Evolutionary conservation across 306 rosid species (phyloP).

Genomic region (Lotus japonicus): DNA sequence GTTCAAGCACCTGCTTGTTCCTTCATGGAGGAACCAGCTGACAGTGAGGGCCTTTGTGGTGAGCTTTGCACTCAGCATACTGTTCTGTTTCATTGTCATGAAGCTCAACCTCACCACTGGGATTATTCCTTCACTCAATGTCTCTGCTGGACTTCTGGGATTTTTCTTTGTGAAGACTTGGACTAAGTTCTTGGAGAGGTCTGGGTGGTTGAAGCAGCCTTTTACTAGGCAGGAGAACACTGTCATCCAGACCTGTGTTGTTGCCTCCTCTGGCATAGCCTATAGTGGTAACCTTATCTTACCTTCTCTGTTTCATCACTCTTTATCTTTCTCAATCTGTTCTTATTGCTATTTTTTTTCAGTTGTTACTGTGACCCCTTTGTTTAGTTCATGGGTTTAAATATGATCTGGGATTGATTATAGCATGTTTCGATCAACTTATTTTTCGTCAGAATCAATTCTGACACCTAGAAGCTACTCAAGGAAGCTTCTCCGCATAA

Average conservation of each 20-base stretch:
- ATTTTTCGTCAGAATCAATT: too few species aligned
- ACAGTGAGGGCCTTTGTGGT: constrained; percentile 47
- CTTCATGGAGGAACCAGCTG: constrained; percentile 47
- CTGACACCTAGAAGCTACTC: too few species aligned
- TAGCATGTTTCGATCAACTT: too few species aligned
- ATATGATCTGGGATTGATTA: background rate
- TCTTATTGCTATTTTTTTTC: background rate
- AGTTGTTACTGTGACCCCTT: background rate
- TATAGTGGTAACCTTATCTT: constrained; percentile 47
- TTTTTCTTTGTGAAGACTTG: constrained; percentile 49
- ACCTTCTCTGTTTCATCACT: background rate
- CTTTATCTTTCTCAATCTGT: background rate
- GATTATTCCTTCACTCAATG: constrained; percentile 51
- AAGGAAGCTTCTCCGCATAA: too few species aligned
- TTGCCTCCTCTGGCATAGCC: constrained; percentile 57
- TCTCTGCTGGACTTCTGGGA: constrained; percentile 51
- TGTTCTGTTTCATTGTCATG: constrained; percentile 50
- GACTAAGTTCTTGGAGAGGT: constrained; percentile 39
- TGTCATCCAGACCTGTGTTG: constrained; percentile 57
- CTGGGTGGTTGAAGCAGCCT: constrained; percentile 36
- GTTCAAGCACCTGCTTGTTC: constrained; percentile 36
- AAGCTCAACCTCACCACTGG: constrained; percentile 54
- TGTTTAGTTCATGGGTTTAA: background rate
- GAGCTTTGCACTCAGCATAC: constrained; percentile 34
- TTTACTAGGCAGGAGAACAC: constrained; percentile 60